These are phyloP conservation scores for Entoloma clypeatum DNA, from an alignment of 1,284 basidiomycete genomes.

Conservation along the genomic window DNA sequence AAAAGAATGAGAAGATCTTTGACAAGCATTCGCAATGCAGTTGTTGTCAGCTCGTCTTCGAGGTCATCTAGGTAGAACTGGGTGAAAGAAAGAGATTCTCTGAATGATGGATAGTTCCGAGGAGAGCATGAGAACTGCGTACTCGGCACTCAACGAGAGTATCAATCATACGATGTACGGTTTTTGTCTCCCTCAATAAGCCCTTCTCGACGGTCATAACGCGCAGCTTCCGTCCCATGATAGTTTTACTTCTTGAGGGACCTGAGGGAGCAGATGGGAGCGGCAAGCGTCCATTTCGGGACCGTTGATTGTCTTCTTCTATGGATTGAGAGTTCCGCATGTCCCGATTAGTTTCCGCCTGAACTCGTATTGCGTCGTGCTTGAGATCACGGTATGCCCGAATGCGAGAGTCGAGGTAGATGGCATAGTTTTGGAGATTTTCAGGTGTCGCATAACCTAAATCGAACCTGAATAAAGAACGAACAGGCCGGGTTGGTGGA, in stretches of 20 bases:
- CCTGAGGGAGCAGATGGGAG: conserved; percentile 25
- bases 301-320: conserved; percentile 47
- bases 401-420: conserved; percentile 88
- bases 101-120: neutral
- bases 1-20: conserved; percentile 96
- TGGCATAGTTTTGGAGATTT: conserved; percentile 84
- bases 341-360: conserved; percentile 86
- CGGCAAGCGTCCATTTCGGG: conserved; percentile 26
- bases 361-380: conserved; percentile 90
- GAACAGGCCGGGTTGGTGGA: conserved; percentile 1
- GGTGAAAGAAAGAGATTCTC: conserved; percentile 1
- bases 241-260: conserved; percentile 67
- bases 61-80: conserved; percentile 94
- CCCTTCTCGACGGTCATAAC: conserved; percentile 96
- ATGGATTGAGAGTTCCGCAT: conserved; percentile 61
- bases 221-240: conserved; percentile 80
- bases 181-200: conserved; percentile 86
- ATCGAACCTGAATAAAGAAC: conserved; percentile 9
- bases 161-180: conserved; percentile 88
- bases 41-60: conserved; percentile 87
- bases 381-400: conserved; percentile 88
- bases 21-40: conserved; percentile 91
- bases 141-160: conserved; percentile 85
- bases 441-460: conserved; percentile 84
- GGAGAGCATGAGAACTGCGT: conserved; percentile 25